Base-by-base conservation (phyloP, 228 moss, liverwort and hornwort genomes). In the Sphagnum fallax region DNA sequence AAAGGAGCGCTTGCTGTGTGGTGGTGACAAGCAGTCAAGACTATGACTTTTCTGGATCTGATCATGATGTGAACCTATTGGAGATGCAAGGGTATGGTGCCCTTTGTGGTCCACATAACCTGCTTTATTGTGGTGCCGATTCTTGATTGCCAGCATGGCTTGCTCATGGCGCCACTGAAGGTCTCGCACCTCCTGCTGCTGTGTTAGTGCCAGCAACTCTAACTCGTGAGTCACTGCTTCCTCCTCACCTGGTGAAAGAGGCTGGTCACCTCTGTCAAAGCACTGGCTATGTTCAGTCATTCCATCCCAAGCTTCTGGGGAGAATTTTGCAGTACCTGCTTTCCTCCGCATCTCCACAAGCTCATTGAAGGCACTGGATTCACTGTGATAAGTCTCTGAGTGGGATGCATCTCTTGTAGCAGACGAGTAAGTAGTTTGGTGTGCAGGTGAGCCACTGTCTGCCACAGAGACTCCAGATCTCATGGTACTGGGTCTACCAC, bases 161-260 rank as follows among this genome's bases (percentile, higher is more conserved):
- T 80, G 76, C 1, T 80, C 70, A 76, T 80, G 80, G 48, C 50
- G 67, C 80, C 76, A 70, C 63, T 76, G 80, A n/a, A 80, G 70
- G 63, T 75, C 76, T 63, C 59, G 69, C 67, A 80, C 49, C 67
- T 80, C 80, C 67, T 73, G 66, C 63, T 73, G 72, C 52, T 76
- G 80, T 70, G 53, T 73, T 16, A 66, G 53, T 8, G 76, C 74
- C 63, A 80, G 64, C 8, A 73, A 15, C 18, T 70, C 60, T 51
- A 80, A 64, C 59, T 80, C 76, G 18, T 73, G 67, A 50, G 70
- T 66, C 49, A 51, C 74, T 67, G 60, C 51, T 47, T 74, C 67
- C 60, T 72, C 62, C 48, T 49, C 55, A 9, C 51, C 47, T 60
- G 63, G 67, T 64, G 73, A 70, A 18, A 70, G 68, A 16, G 50